phyloP scores from a whole-genome alignment of 352 stramenopile species.

The Peronospora tabacina region DNA sequence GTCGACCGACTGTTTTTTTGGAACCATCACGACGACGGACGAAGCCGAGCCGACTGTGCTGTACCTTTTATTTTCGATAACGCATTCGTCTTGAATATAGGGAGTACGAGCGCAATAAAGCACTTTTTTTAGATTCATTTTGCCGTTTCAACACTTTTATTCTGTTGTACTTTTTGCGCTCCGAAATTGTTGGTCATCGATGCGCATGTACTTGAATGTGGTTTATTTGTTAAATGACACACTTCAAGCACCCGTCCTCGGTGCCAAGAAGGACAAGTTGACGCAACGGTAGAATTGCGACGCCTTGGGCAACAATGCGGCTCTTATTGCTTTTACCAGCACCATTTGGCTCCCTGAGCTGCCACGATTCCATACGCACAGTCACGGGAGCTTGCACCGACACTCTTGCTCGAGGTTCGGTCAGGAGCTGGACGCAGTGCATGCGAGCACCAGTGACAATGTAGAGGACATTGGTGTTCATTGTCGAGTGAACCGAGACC shows the following conservation, averaged over 20 bases:
- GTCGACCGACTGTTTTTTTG: too few species aligned
- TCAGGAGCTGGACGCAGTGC: constrained; percentile 32
- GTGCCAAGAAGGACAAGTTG: constrained; percentile 53
- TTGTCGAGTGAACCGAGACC: constrained; percentile 42
- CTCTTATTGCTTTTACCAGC: constrained; percentile 38
- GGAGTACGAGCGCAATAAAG: too few species aligned
- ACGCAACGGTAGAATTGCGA: constrained; percentile 48
- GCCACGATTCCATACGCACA: constrained; percentile 43
- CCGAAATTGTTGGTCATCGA: too few species aligned
- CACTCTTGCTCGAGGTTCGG: constrained; percentile 24
- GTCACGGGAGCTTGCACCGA: constrained; percentile 9
- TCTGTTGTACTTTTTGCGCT: too few species aligned
- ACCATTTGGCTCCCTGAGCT: constrained; percentile 32
- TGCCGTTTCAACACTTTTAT: too few species aligned
- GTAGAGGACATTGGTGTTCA: constrained; percentile 41
- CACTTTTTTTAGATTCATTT: too few species aligned
- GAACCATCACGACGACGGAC: too few species aligned
- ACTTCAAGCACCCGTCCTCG: constrained; percentile 60
- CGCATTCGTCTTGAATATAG: too few species aligned
- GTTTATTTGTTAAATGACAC: constrained; percentile 21
- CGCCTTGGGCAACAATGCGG: constrained; percentile 31
- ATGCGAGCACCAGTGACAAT: constrained; percentile 36
- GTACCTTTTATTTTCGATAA: too few species aligned
- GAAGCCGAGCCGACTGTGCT: too few species aligned
- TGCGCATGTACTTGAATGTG: background rate